Conservation (phyloP, 495 filamentous ascomycete genomes). For the Jackrogersella minutella region DNA sequence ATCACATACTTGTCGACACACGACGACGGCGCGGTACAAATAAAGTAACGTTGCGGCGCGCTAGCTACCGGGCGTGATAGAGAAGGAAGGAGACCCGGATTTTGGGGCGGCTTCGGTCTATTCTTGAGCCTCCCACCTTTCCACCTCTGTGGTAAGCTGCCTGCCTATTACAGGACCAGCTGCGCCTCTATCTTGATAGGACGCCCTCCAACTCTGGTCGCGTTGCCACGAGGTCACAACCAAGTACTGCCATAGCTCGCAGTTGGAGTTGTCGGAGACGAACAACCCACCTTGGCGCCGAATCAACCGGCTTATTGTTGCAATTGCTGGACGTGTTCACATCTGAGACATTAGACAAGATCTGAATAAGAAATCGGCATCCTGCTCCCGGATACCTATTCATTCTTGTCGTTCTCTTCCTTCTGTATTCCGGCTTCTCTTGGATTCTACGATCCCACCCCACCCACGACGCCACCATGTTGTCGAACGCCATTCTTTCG, state of each 20-base stretch:
- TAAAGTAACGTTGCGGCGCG: slow-evolving; percentile 41
- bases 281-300: slow-evolving; percentile 22
- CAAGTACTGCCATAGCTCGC: not conserved
- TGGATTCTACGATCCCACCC: slow-evolving; percentile 8
- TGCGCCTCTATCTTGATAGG: slow-evolving; percentile 32
- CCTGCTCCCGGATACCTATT: slow-evolving; percentile 21
- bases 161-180: slow-evolving; percentile 19
- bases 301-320: slow-evolving; percentile 27
- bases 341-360: slow-evolving; percentile 5
- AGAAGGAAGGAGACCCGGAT: slow-evolving; percentile 23
- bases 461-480: slow-evolving; percentile 40
- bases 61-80: slow-evolving; percentile 28
- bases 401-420: not conserved
- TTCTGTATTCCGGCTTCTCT: slow-evolving; percentile 12
- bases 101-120: slow-evolving; percentile 10
- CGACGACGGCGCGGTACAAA: slow-evolving; percentile 20
- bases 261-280: slow-evolving; percentile 30
- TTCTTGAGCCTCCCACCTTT: slow-evolving; percentile 27
- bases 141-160: slow-evolving; percentile 5
- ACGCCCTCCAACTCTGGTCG: slow-evolving; percentile 6
- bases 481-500: slow-evolving; percentile 43
- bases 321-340: slow-evolving; percentile 19
- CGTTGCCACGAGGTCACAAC: slow-evolving; percentile 14
- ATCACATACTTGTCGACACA: slow-evolving; percentile 15
- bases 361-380: slow-evolving; percentile 18